A percentile compares a stretch with the other conserved stretches of the same genome.
Conservation (phyloP, 208 protist species). For the Borovskyia barvae region DNA sequence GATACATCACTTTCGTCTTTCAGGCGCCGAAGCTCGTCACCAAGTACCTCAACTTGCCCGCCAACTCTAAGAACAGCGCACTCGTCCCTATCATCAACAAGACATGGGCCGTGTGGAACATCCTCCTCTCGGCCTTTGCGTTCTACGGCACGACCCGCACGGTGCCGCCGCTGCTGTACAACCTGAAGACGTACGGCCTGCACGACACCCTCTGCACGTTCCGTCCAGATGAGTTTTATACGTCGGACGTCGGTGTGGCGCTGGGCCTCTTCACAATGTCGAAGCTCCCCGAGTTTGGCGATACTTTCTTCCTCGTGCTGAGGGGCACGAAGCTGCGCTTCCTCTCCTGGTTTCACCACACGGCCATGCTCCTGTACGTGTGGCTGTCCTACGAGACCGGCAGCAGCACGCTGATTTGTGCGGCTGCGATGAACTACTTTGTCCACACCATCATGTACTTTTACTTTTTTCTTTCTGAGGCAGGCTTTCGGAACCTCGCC, state of each 20-base stretch:
- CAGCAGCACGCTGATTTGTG: conserved; percentile 67
- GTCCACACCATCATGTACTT: conserved; percentile 96
- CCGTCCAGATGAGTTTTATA: conserved; percentile 53
- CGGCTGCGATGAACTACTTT: conserved; percentile 90
- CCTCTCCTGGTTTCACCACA: conserved; percentile 92
- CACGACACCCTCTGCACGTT: conserved; percentile 70
- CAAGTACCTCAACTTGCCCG: conserved; percentile 28
- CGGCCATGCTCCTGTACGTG: conserved; percentile 85
- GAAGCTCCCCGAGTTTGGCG: conserved; percentile 84
- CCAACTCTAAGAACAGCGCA: conserved; percentile 24
- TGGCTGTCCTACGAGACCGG: conserved; percentile 76
- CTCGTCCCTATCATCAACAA: conserved; percentile 38
- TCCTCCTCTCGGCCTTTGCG: conserved; percentile 86
- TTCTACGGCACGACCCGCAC: conserved; percentile 67
- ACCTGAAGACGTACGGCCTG: conserved; percentile 42
- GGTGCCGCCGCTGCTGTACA: conserved; percentile 38
- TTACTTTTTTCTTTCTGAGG: conserved; percentile 86
- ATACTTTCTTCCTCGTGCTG: conserved; percentile 83
- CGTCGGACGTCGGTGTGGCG: conserved; percentile 55
- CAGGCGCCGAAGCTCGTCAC: conserved; percentile 27
- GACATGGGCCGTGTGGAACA: conserved; percentile 84
- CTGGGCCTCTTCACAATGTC: conserved; percentile 78
- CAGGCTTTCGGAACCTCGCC: conserved; percentile 54
- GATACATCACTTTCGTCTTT: conserved; percentile 54
- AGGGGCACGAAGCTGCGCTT: conserved; percentile 72